Conservation (phyloP, 768 basidiomycete species). For the Aureoboletus auriporus region DNA sequence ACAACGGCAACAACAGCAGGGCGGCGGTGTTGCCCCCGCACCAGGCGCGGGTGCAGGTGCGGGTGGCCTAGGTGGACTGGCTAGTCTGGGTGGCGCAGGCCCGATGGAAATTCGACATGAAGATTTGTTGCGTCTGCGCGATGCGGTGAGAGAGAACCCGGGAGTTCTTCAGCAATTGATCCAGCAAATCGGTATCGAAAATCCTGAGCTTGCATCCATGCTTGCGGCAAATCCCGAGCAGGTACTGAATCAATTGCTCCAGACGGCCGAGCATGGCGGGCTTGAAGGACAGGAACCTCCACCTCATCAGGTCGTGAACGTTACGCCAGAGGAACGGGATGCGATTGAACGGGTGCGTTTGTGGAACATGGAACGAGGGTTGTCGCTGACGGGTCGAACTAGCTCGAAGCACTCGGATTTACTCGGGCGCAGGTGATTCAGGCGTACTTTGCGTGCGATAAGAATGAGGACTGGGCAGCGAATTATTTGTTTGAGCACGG, state of each 20-base stretch:
- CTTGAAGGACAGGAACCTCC: constrained; percentile 36
- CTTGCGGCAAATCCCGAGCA: constrained; percentile 71
- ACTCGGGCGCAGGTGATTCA: constrained; percentile 75
- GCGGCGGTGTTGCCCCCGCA: too few species aligned
- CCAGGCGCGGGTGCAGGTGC: constrained; percentile 15
- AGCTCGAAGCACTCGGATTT: constrained; percentile 90
- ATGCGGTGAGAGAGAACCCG: constrained; percentile 75
- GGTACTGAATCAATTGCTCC: constrained; percentile 60
- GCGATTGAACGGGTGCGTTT: constrained; percentile 82
- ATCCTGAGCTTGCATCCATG: constrained; percentile 70
- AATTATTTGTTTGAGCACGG: constrained; percentile 87
- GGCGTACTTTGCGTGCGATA: constrained; percentile 93
- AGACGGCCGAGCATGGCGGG: constrained; percentile 35
- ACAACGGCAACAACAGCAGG: constrained; percentile 47
- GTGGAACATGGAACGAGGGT: neutral
- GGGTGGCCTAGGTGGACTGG: constrained; percentile 16
- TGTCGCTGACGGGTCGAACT: constrained; percentile 3
- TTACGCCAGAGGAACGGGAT: constrained; percentile 83
- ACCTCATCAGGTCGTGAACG: constrained; percentile 48
- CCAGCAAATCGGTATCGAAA: constrained; percentile 71
- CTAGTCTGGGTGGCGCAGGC: constrained; percentile 3
- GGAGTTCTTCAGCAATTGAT: constrained; percentile 71
- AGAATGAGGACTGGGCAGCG: constrained; percentile 95
- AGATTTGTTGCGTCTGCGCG: constrained; percentile 53
- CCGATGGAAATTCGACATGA: too few species aligned